A percentile compares a stretch with the other conserved stretches of the same genome.
Conservation (phyloP, 352 stramenopile species). For the Phytopythium montanum region DNA sequence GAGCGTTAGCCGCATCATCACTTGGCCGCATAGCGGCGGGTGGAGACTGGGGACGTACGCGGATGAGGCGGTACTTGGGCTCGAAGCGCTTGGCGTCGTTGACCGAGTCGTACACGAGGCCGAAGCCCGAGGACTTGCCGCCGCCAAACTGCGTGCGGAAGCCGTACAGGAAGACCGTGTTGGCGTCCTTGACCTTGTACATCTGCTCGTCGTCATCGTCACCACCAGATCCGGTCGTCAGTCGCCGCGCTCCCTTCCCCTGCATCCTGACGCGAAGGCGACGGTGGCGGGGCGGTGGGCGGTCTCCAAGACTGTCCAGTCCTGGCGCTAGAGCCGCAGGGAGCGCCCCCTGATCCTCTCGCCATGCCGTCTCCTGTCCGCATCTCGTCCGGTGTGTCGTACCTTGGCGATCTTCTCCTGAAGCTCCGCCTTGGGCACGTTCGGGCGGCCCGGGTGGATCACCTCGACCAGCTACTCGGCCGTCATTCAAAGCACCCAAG, state of each 20-base stretch:
- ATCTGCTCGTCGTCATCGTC: constrained; percentile 44
- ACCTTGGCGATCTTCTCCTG: constrained; percentile 97
- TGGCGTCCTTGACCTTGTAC: constrained; percentile 96
- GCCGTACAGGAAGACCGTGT: constrained; percentile 96
- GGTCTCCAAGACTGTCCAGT: too few species aligned
- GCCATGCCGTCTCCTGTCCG: constrained; percentile 1
- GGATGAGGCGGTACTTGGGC: constrained; percentile 97
- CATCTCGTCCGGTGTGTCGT: constrained; percentile 11
- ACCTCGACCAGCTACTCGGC: constrained; percentile 94
- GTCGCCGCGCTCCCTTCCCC: background rate
- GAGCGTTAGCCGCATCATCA: too few species aligned
- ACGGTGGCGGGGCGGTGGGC: background rate
- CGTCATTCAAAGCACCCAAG: too few species aligned
- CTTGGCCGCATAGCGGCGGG: too few species aligned
- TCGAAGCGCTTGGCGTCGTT: constrained; percentile 99
- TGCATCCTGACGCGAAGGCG: background rate
- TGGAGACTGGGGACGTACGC: constrained; percentile 11
- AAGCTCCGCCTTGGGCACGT: constrained; percentile 97
- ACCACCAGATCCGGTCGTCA: background rate
- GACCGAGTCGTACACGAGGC: constrained; percentile 98
- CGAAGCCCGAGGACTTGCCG: constrained; percentile 97
- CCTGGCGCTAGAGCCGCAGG: too few species aligned
- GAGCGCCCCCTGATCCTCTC: too few species aligned
- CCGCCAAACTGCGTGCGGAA: constrained; percentile 98
- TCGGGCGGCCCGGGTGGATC: constrained; percentile 96